Evolutionary conservation across 345 rosid genomes (phyloP), one percentile per base, ranked within the genome.

Genomic region (Carallia pectinifolia): DNA sequence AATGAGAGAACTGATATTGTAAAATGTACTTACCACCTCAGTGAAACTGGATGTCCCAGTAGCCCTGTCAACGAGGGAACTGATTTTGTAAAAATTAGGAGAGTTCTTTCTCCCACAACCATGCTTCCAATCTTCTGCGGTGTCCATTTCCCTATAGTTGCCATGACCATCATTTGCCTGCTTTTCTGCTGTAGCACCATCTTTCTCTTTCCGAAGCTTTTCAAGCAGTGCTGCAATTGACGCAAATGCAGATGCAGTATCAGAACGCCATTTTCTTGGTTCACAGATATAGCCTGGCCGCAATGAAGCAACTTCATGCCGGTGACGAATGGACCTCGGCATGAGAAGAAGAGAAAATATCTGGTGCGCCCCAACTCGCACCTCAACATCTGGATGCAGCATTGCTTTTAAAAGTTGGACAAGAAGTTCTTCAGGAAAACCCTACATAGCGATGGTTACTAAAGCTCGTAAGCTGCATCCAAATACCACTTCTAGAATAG

Each of bases 361-460:
- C 67, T 85, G 92, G 78, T 90, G 99, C 1, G 87, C 97, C 72
- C 91, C 94, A 47, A 89, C 91, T 38, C 98, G 97, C 37, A 85
- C 93, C 79, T 86, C 92, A 58, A 87, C 75, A 72, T 89, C 89
- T 60, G 98, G 87, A 85, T 92, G 97, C 78, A 95, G 71, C 96
- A 92, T 92, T 77, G 81, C 92, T 73, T 81, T 88, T 78, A 95
- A 73, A 76, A 95, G 90, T 62, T 90, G 96, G 68, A 80, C 83
- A 68, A 92, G 94, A 74, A 92, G 91, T 58, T 83, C 72, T 53
- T 92, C 99, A 0, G 98, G 99, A 70, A 95, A 92, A 62, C 82
- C 88, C 98, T 95, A 67, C 39, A 75, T 13, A 44, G 58, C 65
- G 52, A 54, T 30, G 36, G 58, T 69, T 13, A 33, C 44, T 16